Evolutionary conservation across 2,329 filamentous ascomycete species (phyloP).

Genomic region (Cyphellophora attinorum): DNA sequence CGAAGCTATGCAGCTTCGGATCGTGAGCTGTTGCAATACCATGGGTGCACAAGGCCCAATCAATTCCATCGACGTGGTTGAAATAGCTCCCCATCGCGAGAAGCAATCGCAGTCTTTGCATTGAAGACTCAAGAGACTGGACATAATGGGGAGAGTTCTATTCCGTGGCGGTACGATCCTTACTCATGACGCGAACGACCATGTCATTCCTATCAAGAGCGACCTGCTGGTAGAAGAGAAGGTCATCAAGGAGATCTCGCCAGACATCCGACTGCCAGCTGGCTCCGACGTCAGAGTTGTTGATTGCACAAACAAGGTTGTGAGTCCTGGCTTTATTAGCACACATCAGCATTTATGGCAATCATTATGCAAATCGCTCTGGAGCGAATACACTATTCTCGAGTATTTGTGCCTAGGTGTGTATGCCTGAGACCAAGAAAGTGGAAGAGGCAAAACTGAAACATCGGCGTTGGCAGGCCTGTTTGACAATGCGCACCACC

Average conservation of each 20-base stretch:
- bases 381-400: constrained; percentile 27
- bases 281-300: constrained; percentile 19
- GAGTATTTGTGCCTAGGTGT: constrained; percentile 32
- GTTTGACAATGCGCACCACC: too few species aligned
- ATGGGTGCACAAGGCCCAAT: too few species aligned
- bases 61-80: too few species aligned
- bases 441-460: too few species aligned
- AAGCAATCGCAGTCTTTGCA: too few species aligned
- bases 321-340: constrained; percentile 23
- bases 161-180: constrained; percentile 12
- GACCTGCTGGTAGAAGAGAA: constrained; percentile 11
- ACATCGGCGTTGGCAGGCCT: too few species aligned
- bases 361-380: constrained; percentile 27
- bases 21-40: too few species aligned
- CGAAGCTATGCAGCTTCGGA: too few species aligned
- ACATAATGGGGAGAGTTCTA: too few species aligned
- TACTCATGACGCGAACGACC: constrained; percentile 9
- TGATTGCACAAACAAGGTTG: constrained; percentile 25
- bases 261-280: background rate
- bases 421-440: constrained; percentile 25
- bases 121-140: too few species aligned
- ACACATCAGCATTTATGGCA: constrained; percentile 36
- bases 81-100: too few species aligned
- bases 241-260: constrained; percentile 6
- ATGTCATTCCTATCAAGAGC: constrained; percentile 8